Percentiles rank a stretch among this genome's conserved stretches.
These are phyloP conservation scores for Leishmania martiniquensis DNA, from an alignment of 208 protist genomes.

Conservation along the genomic window DNA sequence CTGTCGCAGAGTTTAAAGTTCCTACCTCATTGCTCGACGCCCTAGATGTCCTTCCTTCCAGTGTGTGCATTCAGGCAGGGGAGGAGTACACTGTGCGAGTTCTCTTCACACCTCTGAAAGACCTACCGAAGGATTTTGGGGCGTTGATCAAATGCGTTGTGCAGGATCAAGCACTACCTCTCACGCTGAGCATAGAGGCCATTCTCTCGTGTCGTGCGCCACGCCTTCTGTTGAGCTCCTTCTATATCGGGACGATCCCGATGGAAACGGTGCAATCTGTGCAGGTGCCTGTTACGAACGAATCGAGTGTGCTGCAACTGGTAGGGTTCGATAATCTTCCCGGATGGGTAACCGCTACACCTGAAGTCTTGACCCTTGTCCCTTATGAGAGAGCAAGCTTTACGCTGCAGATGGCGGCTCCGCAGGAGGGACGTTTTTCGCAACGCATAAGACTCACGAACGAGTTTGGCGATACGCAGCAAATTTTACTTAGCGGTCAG, in stretches of 20 bases:
- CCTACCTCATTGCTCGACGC: constrained; percentile 7
- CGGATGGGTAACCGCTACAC: constrained; percentile 18
- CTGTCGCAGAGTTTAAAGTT: constrained; percentile 28
- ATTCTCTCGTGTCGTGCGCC: constrained; percentile 22
- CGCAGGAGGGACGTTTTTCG: constrained; percentile 33
- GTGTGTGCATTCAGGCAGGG: constrained; percentile 52
- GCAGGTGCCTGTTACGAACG: constrained; percentile 30
- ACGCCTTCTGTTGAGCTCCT: constrained; percentile 5
- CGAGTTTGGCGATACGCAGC: constrained; percentile 34
- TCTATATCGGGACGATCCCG: constrained; percentile 15
- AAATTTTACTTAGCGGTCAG: constrained; percentile 22
- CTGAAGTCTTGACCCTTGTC: constrained; percentile 19
- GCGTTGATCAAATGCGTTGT: constrained; percentile 28
- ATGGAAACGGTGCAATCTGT: constrained; percentile 19
- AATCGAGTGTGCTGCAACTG: constrained; percentile 26
- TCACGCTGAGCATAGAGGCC: constrained; percentile 15
- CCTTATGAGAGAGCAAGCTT: constrained; percentile 25
- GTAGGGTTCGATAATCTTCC: constrained; percentile 32
- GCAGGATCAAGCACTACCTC: constrained; percentile 26
- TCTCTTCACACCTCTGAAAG: constrained; percentile 34
- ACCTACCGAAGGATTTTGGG: constrained; percentile 21
- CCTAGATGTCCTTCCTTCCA: constrained; percentile 35
- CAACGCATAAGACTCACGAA: constrained; percentile 29
- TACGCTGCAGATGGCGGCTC: constrained; percentile 24
- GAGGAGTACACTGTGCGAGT: constrained; percentile 43